These are phyloP conservation scores for Calonectria leucothoes DNA, from an alignment of 2,329 filamentous ascomycete species.

Conservation along the genomic window DNA sequence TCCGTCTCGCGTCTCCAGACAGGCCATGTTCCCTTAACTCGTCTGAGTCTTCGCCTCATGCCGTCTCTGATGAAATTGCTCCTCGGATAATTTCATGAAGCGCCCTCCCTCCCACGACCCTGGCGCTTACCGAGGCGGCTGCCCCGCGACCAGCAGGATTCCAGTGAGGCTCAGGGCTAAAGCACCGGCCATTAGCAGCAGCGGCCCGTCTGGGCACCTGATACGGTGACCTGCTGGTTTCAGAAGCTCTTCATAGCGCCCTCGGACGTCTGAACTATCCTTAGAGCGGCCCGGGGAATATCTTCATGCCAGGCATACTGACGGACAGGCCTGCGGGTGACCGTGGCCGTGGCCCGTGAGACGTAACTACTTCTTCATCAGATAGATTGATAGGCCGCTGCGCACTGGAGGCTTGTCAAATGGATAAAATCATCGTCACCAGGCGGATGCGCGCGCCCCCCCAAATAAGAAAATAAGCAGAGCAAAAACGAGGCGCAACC, in stretches of 20 bases:
- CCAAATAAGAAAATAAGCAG: not conserved
- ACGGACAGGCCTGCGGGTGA: not conserved
- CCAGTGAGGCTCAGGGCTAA: constrained; percentile 3
- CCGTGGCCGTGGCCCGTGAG: not conserved
- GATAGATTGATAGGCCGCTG: not conserved
- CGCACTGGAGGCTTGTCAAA: not conserved
- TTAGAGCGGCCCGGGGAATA: not conserved
- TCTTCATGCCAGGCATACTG: constrained; percentile 19
- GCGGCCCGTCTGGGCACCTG: constrained; percentile 7
- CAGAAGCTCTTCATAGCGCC: constrained; percentile 1
- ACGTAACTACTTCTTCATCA: not conserved
- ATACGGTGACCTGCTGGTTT: constrained; percentile 18
- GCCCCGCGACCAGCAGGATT: constrained; percentile 23
- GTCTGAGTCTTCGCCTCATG: constrained; percentile 2
- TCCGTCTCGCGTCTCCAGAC: constrained; percentile 5
- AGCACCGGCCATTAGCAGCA: constrained; percentile 4
- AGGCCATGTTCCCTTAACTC: constrained; percentile 2
- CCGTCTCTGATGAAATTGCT: constrained; percentile 9
- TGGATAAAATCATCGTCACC: too few relatives aligned
- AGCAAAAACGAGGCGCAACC: not conserved
- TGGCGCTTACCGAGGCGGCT: constrained; percentile 19
- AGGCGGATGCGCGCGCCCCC: not conserved
- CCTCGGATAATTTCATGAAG: not conserved
- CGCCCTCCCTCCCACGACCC: constrained; percentile 3
- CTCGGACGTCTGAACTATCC: constrained; percentile 4